A percentile compares a stretch with the other conserved stretches of the same genome.
Conservation (phyloP, 2,329 filamentous ascomycete species). For the Paecilomyces sp. region DNA sequence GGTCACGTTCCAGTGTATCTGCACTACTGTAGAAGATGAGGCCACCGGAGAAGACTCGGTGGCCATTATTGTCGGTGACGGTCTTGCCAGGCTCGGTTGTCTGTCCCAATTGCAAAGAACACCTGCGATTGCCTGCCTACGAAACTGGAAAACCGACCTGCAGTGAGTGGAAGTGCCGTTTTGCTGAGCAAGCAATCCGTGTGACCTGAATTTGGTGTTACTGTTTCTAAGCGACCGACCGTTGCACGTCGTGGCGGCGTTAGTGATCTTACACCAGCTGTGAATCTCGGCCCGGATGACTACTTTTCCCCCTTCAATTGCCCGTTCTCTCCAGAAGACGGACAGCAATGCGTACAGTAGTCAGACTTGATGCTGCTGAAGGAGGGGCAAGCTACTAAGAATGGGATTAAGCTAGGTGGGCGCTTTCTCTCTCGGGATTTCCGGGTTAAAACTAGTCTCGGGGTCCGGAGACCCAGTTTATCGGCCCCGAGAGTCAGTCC, state of each 20-base stretch:
- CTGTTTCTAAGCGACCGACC: neutral
- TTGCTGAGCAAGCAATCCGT: neutral
- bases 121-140: neutral
- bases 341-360: neutral
- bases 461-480: neutral
- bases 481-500: neutral
- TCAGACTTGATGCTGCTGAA: neutral
- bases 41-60: neutral
- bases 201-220: neutral
- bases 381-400: neutral
- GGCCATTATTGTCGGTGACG: neutral
- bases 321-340: neutral
- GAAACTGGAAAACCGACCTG: neutral
- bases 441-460: neutral
- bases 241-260: neutral
- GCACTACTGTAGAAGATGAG: neutral
- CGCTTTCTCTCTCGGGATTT: neutral
- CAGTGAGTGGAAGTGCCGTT: neutral
- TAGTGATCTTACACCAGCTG: neutral
- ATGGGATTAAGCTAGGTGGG: neutral
- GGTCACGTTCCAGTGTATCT: neutral
- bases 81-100: neutral
- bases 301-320: neutral
- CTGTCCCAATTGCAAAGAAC: neutral
- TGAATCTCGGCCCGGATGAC: neutral